phyloP scores from a whole-genome alignment of 108 stramenopile genomes.

The Discostella pseudostelligera region DNA sequence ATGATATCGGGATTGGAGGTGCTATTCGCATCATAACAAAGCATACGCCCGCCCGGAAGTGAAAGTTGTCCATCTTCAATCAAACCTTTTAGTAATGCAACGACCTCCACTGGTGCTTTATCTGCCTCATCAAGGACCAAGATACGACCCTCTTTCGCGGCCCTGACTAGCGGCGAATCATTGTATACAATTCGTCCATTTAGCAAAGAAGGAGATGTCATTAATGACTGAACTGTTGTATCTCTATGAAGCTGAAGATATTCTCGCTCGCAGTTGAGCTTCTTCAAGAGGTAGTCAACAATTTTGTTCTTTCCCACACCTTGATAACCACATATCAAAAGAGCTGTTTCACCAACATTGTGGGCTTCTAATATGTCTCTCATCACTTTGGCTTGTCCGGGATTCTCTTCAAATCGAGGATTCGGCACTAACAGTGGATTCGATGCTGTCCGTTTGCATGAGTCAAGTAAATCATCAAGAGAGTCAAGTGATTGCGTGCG shows the following conservation, averaged over 20 bases:
- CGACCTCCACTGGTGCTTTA: conserved; percentile 90
- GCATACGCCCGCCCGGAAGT: conserved; percentile 75
- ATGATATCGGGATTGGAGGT: conserved; percentile 40
- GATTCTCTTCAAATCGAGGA: conserved; percentile 46
- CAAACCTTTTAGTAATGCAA: conserved; percentile 78
- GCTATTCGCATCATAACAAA: conserved; percentile 21
- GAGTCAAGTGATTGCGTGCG: conserved; percentile 7
- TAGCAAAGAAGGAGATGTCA: conserved; percentile 62
- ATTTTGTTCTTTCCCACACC: conserved; percentile 92
- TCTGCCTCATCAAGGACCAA: conserved; percentile 93
- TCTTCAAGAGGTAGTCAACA: conserved; percentile 65
- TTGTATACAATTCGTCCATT: conserved; percentile 70
- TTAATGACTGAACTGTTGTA: conserved; percentile 75
- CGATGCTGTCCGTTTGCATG: conserved; percentile 33
- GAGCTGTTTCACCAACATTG: conserved; percentile 59
- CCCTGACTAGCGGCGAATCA: conserved; percentile 85
- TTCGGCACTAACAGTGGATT: conserved; percentile 53
- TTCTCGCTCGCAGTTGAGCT: conserved; percentile 77
- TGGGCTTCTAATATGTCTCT: conserved; percentile 55
- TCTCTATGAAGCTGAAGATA: conserved; percentile 94
- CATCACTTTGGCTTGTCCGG: conserved; percentile 48
- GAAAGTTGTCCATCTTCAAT: conserved; percentile 87
- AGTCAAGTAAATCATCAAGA: conserved; percentile 20
- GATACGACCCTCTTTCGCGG: conserved; percentile 67
- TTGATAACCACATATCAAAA: conserved; percentile 86